Base-by-base conservation (phyloP, 225 moss, liverwort and hornwort species). In the Physcomitrium patens region DNA sequence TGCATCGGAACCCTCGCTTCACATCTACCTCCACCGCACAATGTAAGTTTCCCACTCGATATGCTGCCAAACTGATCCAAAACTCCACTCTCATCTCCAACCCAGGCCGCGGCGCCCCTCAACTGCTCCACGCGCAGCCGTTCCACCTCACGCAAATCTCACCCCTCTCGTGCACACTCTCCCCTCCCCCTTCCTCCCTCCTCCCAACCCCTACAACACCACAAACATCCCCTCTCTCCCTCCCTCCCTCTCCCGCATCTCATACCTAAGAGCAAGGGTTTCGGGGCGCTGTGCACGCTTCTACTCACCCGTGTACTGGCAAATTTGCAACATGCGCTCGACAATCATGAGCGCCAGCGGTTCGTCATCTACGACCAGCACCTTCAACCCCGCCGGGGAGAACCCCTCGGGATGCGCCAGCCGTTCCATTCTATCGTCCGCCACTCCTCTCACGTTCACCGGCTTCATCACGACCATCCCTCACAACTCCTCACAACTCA, bases 331-430 rank as follows among this genome's bases (percentile, higher is more conserved):
- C 97, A 97, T 97, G 56, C 90, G 91, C 63, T 91, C 87, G 31
- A 94, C 76, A 60, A 97, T 93, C 80, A 89, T 89, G 77, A 97
- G 87, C 55, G 89, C 90, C 2, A 97, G 86, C 13, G 83, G 72
- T 77, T 92, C 92, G 70, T 97, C 97, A 63, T 97, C 97, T 28
- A 97, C 97, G 23, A 97, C 94, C 52, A 97, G 64, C 49, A 97
- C 94, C 83, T 90, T 91, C 23, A 97, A 68, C 28, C 94, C 94
- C 20, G 83, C 85, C 8, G 97, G 97, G 0, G 92, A 89, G 76
- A 90, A 94, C 12, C 87, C 88, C 76, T 87, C 90, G 14, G 84
- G 79, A 12, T 83, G 78, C 73, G 78, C 80, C n/a, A 89, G 78
- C 3, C 85, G 80, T 23, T 88, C 80, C 83, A 73, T 80, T 53